Conservation (phyloP, 2,329 filamentous ascomycete genomes). For the Exophiala mesophila region DNA sequence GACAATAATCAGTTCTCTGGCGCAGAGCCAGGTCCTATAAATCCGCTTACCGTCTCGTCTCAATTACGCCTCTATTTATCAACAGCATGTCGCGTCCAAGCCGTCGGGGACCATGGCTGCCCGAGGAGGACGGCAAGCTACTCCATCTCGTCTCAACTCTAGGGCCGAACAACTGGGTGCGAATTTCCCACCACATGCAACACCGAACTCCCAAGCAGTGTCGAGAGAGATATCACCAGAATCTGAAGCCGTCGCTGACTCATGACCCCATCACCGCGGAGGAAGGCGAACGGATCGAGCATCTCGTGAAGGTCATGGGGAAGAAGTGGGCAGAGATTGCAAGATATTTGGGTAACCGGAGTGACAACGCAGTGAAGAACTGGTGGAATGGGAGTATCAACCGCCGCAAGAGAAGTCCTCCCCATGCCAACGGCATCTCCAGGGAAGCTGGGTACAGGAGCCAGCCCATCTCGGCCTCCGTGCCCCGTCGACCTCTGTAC, state of each 20-base stretch:
- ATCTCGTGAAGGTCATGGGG: constrained; percentile 70
- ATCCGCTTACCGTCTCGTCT: too few species aligned
- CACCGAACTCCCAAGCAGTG: constrained; percentile 90
- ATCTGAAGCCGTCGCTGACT: constrained; percentile 72
- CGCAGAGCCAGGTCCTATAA: too few species aligned
- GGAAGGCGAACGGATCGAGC: constrained; percentile 69
- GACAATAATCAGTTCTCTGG: too few species aligned
- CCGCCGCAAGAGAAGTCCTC: constrained; percentile 40
- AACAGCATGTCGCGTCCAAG: constrained; percentile 47
- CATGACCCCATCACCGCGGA: constrained; percentile 67
- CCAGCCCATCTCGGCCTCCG: constrained; percentile 20
- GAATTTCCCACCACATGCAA: constrained; percentile 69
- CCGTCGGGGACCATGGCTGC: constrained; percentile 78
- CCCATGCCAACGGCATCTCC: constrained; percentile 7
- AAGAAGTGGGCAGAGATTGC: constrained; percentile 94
- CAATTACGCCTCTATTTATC: too few species aligned
- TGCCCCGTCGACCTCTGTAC: constrained; percentile 4
- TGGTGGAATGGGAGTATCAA: constrained; percentile 97
- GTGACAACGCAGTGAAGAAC: constrained; percentile 95
- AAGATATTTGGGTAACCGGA: constrained; percentile 71
- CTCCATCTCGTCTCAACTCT: constrained; percentile 65
- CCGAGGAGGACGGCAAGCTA: constrained; percentile 67
- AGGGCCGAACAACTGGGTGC: constrained; percentile 83
- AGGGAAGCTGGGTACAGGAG: constrained; percentile 20
- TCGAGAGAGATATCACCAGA: constrained; percentile 89